A percentile compares a stretch with the other conserved stretches of the same genome.
phyloP scores from a whole-genome alignment of 257 asterid species.

The Cruciata laevipes region DNA sequence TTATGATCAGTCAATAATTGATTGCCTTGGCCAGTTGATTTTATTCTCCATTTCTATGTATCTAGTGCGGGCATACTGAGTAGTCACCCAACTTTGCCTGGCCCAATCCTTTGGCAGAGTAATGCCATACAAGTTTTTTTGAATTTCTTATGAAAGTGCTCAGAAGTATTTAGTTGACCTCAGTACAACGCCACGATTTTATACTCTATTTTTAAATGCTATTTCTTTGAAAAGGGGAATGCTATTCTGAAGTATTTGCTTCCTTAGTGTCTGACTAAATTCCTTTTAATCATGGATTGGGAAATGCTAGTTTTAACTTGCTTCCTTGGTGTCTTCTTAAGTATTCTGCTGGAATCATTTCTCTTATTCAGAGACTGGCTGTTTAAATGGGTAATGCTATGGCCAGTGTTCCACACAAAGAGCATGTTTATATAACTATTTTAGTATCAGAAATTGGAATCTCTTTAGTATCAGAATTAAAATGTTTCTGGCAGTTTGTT shows the following conservation, averaged over 20 bases:
- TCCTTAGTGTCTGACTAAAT: neutral
- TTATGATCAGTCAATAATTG: no score
- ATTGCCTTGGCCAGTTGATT: no score
- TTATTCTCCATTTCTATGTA: neutral
- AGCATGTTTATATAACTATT: neutral
- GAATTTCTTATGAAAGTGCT: neutral
- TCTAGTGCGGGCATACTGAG: no score
- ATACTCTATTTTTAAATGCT: neutral
- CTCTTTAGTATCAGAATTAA: no score
- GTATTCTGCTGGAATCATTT: neutral
- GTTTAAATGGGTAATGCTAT: neutral
- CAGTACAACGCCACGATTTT: neutral
- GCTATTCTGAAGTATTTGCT: neutral
- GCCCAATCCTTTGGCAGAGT: no score
- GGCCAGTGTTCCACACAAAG: neutral
- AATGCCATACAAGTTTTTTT: neutral
- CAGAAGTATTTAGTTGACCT: neutral
- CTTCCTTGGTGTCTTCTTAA: neutral
- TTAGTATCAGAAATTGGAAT: neutral
- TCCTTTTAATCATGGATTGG: no score
- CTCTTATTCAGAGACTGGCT: neutral
- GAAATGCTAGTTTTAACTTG: neutral
- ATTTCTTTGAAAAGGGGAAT: neutral
- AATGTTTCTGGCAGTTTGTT: neutral
- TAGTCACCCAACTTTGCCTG: no score